phyloP scores from a whole-genome alignment of 1,284 basidiomycete species.

The Volvariella surrecta region DNA sequence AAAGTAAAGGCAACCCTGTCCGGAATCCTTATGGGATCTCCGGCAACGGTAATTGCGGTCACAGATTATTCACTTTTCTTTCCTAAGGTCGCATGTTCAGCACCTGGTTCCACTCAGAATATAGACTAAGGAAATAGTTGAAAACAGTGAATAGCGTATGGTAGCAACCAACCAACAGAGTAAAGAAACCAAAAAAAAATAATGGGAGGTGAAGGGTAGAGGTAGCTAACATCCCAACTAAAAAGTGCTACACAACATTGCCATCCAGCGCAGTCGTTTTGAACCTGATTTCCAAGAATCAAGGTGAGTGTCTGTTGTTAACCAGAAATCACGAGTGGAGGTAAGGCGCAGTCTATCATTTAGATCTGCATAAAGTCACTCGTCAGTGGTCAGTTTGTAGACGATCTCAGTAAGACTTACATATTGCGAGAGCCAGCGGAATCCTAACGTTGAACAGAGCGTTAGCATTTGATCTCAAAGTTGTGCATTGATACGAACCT shows the following conservation, averaged over 20 bases:
- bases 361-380: constrained; percentile 16
- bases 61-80: no score
- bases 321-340: not conserved
- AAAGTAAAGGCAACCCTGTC: no score
- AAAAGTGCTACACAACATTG: not conserved
- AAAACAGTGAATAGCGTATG: not conserved
- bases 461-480: constrained; percentile 7
- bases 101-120: no score
- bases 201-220: not conserved
- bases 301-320: not conserved
- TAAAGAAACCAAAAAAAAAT: not conserved
- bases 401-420: constrained; percentile 19
- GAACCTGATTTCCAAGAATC: not conserved
- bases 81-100: no score
- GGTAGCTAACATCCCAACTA: not conserved
- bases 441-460: constrained; percentile 41
- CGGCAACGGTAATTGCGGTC: no score
- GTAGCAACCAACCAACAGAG: not conserved
- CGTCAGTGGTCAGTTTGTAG: not conserved
- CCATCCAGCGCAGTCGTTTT: not conserved
- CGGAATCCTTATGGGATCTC: no score
- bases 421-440: constrained; percentile 99
- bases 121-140: no score
- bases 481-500: constrained; percentile 36
- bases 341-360: constrained; percentile 4